Percentiles rank a stretch among this genome's conserved stretches.
Conservation (phyloP, 1,284 basidiomycete genomes). For the Pseudozyma pruni region DNA sequence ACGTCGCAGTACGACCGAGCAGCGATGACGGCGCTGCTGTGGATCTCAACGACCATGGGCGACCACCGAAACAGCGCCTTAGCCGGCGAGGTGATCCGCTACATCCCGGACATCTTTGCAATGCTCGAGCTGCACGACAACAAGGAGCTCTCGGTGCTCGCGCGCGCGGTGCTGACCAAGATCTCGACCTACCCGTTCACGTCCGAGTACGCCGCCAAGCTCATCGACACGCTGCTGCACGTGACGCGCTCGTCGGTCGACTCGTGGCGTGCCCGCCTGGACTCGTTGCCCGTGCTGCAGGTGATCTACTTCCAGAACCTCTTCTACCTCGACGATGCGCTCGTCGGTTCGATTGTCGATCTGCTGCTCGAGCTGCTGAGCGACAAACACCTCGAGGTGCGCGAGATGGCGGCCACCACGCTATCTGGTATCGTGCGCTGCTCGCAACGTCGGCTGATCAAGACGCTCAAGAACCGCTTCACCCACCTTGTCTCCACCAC, state of each 20-base stretch:
- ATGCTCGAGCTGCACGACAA: slow-evolving; percentile 67
- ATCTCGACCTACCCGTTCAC: slow-evolving; percentile 59
- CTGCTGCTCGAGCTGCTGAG: slow-evolving; percentile 56
- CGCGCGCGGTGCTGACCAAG: slow-evolving; percentile 56
- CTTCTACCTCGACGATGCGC: slow-evolving; percentile 53
- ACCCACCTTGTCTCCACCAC: slow-evolving; percentile 68
- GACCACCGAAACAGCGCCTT: slow-evolving; percentile 63
- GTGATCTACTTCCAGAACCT: slow-evolving; percentile 67
- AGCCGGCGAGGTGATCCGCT: slow-evolving; percentile 55
- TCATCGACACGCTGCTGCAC: slow-evolving; percentile 54
- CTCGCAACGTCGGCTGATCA: slow-evolving; percentile 87
- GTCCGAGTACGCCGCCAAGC: slow-evolving; percentile 36
- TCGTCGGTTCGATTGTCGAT: slow-evolving; percentile 53
- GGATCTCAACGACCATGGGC: slow-evolving; percentile 64
- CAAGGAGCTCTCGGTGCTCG: slow-evolving; percentile 56
- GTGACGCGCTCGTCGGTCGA: slow-evolving; percentile 52
- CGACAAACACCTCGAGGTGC: slow-evolving; percentile 64
- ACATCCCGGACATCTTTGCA: slow-evolving; percentile 64
- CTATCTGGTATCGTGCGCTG: slow-evolving; percentile 90
- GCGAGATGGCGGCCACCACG: slow-evolving; percentile 70
- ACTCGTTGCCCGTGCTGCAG: slow-evolving; percentile 62
- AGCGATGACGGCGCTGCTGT: slow-evolving; percentile 58
- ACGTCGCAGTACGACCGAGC: slow-evolving; percentile 64
- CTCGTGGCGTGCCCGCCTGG: slow-evolving; percentile 64
- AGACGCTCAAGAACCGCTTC: slow-evolving; percentile 73